Base-by-base conservation (phyloP, 805 yeast genomes). In the Starmerella sp. region DNA sequence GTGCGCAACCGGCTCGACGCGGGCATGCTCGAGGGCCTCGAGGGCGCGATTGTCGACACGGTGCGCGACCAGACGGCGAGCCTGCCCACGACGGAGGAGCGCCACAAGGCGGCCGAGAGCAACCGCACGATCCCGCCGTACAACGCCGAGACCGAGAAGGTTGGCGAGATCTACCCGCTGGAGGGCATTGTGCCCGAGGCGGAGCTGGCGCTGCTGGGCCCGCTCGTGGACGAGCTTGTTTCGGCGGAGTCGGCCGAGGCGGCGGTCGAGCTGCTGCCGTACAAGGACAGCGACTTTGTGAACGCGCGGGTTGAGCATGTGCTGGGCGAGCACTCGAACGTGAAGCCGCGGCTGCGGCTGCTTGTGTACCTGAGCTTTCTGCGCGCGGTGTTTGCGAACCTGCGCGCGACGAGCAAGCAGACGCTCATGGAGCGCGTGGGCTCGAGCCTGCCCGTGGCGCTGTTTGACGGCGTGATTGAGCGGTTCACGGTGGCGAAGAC, bases 1-100 rank as follows among this genome's bases (percentile, higher is more conserved):
- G 93, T 83, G 65, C 81, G 84, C 69, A 93, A 93, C 71, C 77
- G 85, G 63, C 82, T 93, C 65, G 97, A 93, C 67, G 78, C 96
- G 2, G 95, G 81, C 52, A 79, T 82, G 69, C 77, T 93, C 61
- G 84, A 78, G 54, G 84, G 77, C 57, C 74, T 82, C 51, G 93
- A 91, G 67, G 69, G 80, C 57, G 93, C 86, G 63, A 90, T 91
- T 63, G 81, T 89, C 53, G 96, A 86, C 62, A 77, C 82, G 38
- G 89, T 93, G 59, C 79, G 79, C 66, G 74, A 77, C 36, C 76
- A 82, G 46, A 88, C 96, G 1, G 75, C 75, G 37, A 79, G 76
- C 56, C 75, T 91, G 62, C 97, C 97, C 48, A 72, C 89, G 2
- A 78, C 79, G 64, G 77, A 76, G 57, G 78, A 82, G 65, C 75